A percentile compares a stretch with the other conserved stretches of the same genome.
phyloP scores from a whole-genome alignment of 768 basidiomycete genomes.

The Pluteus cervinus region DNA sequence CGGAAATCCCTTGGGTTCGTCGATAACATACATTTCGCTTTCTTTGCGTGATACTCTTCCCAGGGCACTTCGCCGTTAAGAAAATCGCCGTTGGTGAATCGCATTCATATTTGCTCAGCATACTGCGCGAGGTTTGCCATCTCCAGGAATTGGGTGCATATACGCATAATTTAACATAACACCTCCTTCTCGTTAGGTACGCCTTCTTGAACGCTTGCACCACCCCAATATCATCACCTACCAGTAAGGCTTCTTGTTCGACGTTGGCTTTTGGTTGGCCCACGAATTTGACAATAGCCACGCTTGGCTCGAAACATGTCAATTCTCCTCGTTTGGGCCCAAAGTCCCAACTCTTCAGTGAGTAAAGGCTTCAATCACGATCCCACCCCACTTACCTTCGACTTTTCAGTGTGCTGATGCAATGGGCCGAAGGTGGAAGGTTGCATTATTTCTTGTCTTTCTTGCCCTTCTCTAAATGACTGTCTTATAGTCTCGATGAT shows the following conservation, averaged over 20 bases:
- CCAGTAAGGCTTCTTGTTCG: constrained; percentile 43
- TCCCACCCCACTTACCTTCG: constrained; percentile 1
- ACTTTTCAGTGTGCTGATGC: constrained; percentile 70
- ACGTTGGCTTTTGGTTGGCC: neutral
- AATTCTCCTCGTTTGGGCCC: constrained; percentile 87
- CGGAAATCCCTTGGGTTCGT: constrained; percentile 72
- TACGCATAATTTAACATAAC: neutral
- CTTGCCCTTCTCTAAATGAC: neutral
- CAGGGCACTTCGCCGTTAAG: constrained; percentile 89
- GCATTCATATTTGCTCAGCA: constrained; percentile 77
- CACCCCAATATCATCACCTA: constrained; percentile 95
- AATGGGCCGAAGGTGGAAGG: constrained; percentile 89
- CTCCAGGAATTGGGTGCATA: too few relatives aligned
- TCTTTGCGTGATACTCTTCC: constrained; percentile 4
- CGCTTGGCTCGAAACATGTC: constrained; percentile 83
- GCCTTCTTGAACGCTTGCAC: constrained; percentile 76
- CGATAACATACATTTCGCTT: constrained; percentile 3
- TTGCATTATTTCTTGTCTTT: constrained; percentile 11
- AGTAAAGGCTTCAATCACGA: constrained; percentile 18
- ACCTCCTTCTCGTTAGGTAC: constrained; percentile 41
- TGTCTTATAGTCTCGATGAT: constrained; percentile 58
- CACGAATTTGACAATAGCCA: constrained; percentile 36
- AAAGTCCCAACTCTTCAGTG: constrained; percentile 85
- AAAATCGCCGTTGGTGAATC: constrained; percentile 95
- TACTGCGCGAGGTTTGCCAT: constrained; percentile 71